These are phyloP conservation scores for Aspergillus floridensis DNA, from an alignment of 2,329 filamentous ascomycete genomes.

Conservation along the genomic window DNA sequence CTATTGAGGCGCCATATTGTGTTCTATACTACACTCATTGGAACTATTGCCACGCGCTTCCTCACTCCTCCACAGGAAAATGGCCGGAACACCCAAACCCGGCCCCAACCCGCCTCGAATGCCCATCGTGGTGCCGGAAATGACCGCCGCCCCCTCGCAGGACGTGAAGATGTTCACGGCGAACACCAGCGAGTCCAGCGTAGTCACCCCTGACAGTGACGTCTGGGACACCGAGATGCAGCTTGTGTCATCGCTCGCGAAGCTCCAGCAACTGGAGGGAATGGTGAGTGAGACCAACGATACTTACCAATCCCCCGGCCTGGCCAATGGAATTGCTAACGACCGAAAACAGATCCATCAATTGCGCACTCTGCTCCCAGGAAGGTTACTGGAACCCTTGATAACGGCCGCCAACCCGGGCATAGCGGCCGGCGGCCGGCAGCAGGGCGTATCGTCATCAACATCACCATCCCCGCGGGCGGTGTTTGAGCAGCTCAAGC, in stretches of 20 bases:
- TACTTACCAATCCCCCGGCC: too few species aligned
- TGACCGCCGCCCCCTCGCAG: neutral
- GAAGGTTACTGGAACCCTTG: slow-evolving; percentile 40
- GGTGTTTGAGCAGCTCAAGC: slow-evolving; percentile 35
- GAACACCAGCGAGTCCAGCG: neutral
- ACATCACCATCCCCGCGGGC: slow-evolving; percentile 31
- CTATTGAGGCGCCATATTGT: too few species aligned
- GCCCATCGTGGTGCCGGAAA: neutral
- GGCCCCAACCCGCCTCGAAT: neutral
- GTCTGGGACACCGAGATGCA: slow-evolving; percentile 36
- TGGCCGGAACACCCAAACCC: neutral
- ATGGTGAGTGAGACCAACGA: too few species aligned
- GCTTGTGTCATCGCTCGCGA: slow-evolving; percentile 40
- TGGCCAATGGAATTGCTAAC: too few species aligned
- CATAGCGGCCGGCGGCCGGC: slow-evolving; percentile 14
- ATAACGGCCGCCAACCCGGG: slow-evolving; percentile 38
- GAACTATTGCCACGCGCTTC: too few species aligned
- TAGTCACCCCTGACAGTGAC: slow-evolving; percentile 1
- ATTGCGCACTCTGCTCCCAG: slow-evolving; percentile 43
- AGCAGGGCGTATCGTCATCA: slow-evolving; percentile 17
- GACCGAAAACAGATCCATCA: slow-evolving; percentile 38
- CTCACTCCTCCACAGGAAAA: neutral
- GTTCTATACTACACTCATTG: too few species aligned
- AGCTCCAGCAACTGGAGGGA: slow-evolving; percentile 40
- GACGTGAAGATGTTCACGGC: neutral